These are phyloP conservation scores for Trichomonas vaginalis DNA, from an alignment of 208 protist genomes.

Conservation along the genomic window DNA sequence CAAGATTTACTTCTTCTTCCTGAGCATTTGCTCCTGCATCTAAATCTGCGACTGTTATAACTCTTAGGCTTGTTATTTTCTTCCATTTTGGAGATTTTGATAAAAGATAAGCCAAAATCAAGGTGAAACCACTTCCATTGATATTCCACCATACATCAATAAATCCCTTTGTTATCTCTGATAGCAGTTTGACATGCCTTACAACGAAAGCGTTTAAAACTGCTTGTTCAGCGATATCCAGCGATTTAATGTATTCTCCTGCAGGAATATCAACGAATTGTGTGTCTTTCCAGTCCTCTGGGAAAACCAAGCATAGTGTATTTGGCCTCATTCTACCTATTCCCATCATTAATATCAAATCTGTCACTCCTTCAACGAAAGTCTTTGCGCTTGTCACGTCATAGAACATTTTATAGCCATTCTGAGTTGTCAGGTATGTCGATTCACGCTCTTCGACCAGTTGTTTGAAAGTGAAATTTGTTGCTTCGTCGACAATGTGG, in stretches of 20 bases:
- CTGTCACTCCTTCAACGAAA: background rate
- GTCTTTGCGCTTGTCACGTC: background rate
- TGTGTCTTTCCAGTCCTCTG: background rate
- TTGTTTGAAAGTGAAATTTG: background rate
- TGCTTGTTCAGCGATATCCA: background rate
- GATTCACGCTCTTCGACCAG: background rate
- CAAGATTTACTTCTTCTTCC: background rate
- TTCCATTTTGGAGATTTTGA: conserved; percentile 26
- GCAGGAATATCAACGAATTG: background rate
- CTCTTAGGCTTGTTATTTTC: background rate
- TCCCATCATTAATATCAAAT: background rate
- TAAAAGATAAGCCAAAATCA: conserved; percentile 18
- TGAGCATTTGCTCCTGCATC: background rate
- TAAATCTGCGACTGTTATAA: background rate
- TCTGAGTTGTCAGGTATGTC: background rate
- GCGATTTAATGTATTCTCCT: background rate
- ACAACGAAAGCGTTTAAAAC: background rate
- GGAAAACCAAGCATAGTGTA: background rate
- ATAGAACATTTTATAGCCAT: background rate
- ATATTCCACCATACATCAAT: conserved; percentile 28
- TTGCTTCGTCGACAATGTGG: background rate
- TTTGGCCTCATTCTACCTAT: background rate
- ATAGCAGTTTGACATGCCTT: background rate
- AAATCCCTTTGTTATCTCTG: background rate
- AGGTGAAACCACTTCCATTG: conserved; percentile 22